phyloP scores from a whole-genome alignment of 2,329 filamentous ascomycete species.

The Ceratocystiopsis sp. region DNA sequence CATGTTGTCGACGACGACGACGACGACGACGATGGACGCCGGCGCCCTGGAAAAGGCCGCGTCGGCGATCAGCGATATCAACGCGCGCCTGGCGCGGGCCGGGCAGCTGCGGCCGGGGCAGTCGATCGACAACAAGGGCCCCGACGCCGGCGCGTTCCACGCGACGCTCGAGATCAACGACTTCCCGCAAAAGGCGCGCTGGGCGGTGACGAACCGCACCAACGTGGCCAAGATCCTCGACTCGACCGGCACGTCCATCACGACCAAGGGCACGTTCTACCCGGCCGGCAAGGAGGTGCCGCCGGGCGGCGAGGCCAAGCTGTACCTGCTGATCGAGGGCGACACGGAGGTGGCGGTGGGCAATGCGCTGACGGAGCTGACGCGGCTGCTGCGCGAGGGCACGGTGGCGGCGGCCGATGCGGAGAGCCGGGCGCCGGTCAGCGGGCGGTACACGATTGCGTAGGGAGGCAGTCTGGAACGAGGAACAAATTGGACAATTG shows the following conservation, averaged over 20 bases:
- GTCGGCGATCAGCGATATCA: constrained; percentile 81
- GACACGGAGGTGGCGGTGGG: constrained; percentile 89
- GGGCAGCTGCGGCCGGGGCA: constrained; percentile 82
- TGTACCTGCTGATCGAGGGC: constrained; percentile 95
- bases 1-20: too few relatives aligned
- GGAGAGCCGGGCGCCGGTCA: constrained; percentile 61
- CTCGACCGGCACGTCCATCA: constrained; percentile 86
- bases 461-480: constrained; percentile 17
- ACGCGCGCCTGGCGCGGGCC: constrained; percentile 73
- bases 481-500: too few relatives aligned
- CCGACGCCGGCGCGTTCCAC: constrained; percentile 91
- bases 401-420: constrained; percentile 78
- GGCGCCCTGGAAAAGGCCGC: constrained; percentile 64
- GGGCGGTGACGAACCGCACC: constrained; percentile 95
- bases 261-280: constrained; percentile 91
- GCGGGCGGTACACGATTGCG: constrained; percentile 74
- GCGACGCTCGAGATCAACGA: constrained; percentile 98
- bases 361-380: constrained; percentile 78
- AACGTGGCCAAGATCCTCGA: constrained; percentile 98
- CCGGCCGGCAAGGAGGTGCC: constrained; percentile 62
- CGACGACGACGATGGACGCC: constrained; percentile 11
- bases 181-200: constrained; percentile 94
- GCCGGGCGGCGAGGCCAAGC: constrained; percentile 64
- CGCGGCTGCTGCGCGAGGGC: constrained; percentile 73
- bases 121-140: constrained; percentile 95